phyloP scores from a whole-genome alignment of 176 grass and related monocot genomes.

The Eragrostis curvula region DNA sequence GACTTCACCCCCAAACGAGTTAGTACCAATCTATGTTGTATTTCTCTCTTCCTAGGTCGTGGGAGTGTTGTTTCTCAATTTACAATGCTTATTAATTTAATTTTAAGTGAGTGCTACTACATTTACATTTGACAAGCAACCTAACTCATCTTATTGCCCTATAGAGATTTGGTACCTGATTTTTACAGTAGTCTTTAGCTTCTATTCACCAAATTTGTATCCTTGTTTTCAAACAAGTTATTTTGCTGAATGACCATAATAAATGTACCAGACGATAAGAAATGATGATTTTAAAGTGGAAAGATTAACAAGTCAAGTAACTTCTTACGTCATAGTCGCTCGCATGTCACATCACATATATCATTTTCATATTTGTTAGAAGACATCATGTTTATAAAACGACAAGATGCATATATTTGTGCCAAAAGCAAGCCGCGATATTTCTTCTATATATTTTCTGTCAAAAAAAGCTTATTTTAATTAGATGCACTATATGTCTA shows the following conservation, averaged over 20 bases:
- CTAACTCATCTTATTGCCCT: no score
- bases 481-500: not conserved
- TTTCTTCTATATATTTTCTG: not conserved
- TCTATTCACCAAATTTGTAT: no score
- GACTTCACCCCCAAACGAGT: not conserved
- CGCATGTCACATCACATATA: not conserved
- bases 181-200: no score
- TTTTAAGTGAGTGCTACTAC: not conserved
- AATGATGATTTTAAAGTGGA: not conserved
- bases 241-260: no score
- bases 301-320: not conserved
- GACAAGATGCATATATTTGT: not conserved
- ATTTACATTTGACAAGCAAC: not conserved
- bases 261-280: not conserved
- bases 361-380: not conserved
- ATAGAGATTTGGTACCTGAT: no score
- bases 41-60: not conserved
- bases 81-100: not conserved
- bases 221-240: no score
- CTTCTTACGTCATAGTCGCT: not conserved
- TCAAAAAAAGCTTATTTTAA: not conserved
- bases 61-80: not conserved
- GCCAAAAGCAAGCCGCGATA: no score
- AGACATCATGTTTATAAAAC: not conserved
- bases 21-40: no score